Base-by-base conservation (phyloP, 2,329 filamentous ascomycete genomes). In the Juglanconis oblonga region DNA sequence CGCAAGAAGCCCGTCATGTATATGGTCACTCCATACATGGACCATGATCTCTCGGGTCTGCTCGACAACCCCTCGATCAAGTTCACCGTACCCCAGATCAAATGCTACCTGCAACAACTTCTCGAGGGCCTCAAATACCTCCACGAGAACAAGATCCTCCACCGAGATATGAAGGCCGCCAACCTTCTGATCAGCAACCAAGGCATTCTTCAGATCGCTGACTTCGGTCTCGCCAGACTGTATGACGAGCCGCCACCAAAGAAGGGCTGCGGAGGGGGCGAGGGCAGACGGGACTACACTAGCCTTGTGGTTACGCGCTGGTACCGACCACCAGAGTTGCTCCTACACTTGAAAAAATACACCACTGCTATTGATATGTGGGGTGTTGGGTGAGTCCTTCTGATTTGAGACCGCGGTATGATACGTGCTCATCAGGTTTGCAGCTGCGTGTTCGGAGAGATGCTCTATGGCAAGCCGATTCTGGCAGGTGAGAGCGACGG, bases 1-100 rank as follows among this genome's bases (percentile, higher is more conserved):
- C 85, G 88, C 67, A 92, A 91, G 74, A 86, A 88, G 62, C 88
- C 89, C 3, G 93, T 93, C 67, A 92, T 99, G 81, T 98, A 98
- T 77, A 99, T 99, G 95, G 94, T 96, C 55, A 97, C 89, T 49
- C 95, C 94, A 6, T 99, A 99, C 74, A 97, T 98, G 92, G 93
- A 98, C 68, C 95, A 99, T 76, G 95, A 99, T 76, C 83, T 99
- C n/a, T 96, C 94, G 8, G 95, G 95, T 49, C 85, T 99, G 35
- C 87, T 99, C 68, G 95, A 98, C 73, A 99, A 99, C 69, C 94
- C 94, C 9, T 87, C 88, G 6, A 93, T 99, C 44, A 84, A 85
- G 45, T 94, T 99, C 69, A 90, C 89, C 52, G 88, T 93, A 70
- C 84, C 91, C 4, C 93, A 98, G 73, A 96, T 98, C 75, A 99